A percentile compares a stretch with the other conserved stretches of the same genome.
phyloP scores from a whole-genome alignment of 768 basidiomycete genomes.

The Mycena belliarum region DNA sequence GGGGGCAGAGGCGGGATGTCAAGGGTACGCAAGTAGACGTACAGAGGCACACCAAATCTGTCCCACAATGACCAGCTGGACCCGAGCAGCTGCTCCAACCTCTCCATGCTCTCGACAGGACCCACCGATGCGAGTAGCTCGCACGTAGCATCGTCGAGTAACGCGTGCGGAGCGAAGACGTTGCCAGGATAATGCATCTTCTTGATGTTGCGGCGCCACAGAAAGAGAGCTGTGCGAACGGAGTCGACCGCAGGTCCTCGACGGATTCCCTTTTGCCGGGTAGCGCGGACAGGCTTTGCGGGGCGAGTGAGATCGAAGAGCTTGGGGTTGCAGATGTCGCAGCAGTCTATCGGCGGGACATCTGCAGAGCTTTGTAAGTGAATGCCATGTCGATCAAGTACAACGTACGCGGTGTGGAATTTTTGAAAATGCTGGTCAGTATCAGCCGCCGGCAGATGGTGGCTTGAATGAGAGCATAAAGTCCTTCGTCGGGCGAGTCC shows the following conservation, averaged over 20 bases:
- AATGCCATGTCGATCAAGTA: background rate
- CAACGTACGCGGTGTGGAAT: background rate
- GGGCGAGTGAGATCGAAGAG: background rate
- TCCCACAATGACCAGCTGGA: background rate
- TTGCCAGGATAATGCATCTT: background rate
- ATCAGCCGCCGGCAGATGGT: constrained; percentile 25
- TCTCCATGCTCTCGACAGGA: background rate
- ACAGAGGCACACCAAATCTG: background rate
- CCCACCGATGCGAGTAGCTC: background rate
- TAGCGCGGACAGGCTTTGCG: background rate
- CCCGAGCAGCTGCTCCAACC: background rate
- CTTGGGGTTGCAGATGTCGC: background rate
- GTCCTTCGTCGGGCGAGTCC: constrained; percentile 28
- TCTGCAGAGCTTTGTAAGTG: background rate
- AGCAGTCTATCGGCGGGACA: background rate
- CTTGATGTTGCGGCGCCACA: background rate
- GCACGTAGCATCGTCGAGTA: constrained; percentile 2
- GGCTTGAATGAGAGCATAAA: constrained; percentile 31
- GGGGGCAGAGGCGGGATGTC: background rate
- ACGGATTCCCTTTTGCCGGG: background rate
- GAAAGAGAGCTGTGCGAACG: background rate
- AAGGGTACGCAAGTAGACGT: too few relatives aligned
- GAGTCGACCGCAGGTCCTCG: background rate
- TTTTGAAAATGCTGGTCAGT: background rate
- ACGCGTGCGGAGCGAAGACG: background rate